These are phyloP conservation scores for Thielaviopsis cerberus DNA, from an alignment of 2,329 filamentous ascomycete species.

Conservation along the genomic window DNA sequence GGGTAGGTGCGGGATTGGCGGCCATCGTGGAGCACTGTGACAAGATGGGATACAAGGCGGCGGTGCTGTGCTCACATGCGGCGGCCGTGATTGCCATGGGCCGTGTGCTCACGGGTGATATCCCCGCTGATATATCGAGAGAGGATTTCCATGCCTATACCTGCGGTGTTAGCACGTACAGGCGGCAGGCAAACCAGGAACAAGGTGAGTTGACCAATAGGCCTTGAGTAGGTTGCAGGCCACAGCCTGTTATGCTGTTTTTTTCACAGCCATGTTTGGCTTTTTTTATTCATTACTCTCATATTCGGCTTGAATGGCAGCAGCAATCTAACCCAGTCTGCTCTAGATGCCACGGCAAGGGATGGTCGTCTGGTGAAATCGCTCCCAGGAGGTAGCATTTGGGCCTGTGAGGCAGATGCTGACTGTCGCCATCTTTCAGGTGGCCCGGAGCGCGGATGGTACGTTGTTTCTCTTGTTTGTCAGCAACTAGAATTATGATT, in stretches of 20 bases:
- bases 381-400: slow-evolving; percentile 39
- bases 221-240: no score
- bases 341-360: slow-evolving; percentile 4
- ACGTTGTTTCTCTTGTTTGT: slow-evolving; percentile 19
- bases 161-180: slow-evolving; percentile 55
- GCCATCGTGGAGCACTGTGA: slow-evolving; percentile 59
- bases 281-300: no score
- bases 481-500: background rate
- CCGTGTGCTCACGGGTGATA: slow-evolving; percentile 56
- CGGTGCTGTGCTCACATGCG: slow-evolving; percentile 77
- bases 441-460: slow-evolving; percentile 83
- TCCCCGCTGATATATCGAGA: slow-evolving; percentile 51
- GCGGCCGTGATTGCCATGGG: slow-evolving; percentile 77
- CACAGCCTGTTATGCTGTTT: no score
- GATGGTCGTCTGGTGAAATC: background rate
- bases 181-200: background rate
- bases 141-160: slow-evolving; percentile 79
- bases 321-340: background rate
- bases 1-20: slow-evolving; percentile 51
- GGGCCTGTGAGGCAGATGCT: slow-evolving; percentile 63
- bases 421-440: slow-evolving; percentile 66
- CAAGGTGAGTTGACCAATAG: background rate
- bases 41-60: slow-evolving; percentile 43
- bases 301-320: background rate
- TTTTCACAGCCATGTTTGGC: background rate